Base-by-base conservation (phyloP, 345 rosid species). In the Noccaea caerulescens region DNA sequence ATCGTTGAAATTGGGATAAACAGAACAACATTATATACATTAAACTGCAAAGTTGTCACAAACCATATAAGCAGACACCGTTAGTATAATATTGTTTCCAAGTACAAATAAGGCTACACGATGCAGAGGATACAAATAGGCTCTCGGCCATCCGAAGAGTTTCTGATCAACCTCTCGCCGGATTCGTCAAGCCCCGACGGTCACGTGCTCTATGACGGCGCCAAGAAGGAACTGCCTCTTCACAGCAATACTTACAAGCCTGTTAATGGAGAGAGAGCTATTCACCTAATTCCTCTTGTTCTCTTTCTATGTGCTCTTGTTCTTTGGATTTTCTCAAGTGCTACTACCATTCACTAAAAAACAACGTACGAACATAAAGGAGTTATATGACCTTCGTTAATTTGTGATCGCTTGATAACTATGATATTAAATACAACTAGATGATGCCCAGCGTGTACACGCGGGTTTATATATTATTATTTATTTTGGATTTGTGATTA, bases 261-360 rank as follows among this genome's bases (percentile, higher is more conserved):
- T 62, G 53, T 34, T n/a, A 43, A 60, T 44, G 84, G 84, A 56
- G 80, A 83, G 66, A 72, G 69, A 66, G 77, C 79, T 4, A 44
- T 91, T 50, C 92, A 88, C 51, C 42, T 88, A 20, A 86, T 91
- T 63, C 97, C 97, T n/a, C 63, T 82, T 14, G 77, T 84, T 69
- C 77, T 85, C 1, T 13, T 85, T 69, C 76, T 88, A 2, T 91
- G 94, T 67, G 86, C 71, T 80, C 78, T 88, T 7, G 72, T 74
- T 75, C 92, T 85, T 10, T 86, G 95, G 92, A 20, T 76, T 33
- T 82, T 82, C 39, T 90, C 87, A 64, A 72, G 30, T 63, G 63
- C 71, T 14, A 25, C 46, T 6, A 4, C 23, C 32, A 49, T 34
- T 34, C 33, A 46, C 6, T 46, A 27, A 30, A 37, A 5, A 58